phyloP scores from a whole-genome alignment of 1,139 yeast genomes.

The Yamadazyma blattariae region DNA sequence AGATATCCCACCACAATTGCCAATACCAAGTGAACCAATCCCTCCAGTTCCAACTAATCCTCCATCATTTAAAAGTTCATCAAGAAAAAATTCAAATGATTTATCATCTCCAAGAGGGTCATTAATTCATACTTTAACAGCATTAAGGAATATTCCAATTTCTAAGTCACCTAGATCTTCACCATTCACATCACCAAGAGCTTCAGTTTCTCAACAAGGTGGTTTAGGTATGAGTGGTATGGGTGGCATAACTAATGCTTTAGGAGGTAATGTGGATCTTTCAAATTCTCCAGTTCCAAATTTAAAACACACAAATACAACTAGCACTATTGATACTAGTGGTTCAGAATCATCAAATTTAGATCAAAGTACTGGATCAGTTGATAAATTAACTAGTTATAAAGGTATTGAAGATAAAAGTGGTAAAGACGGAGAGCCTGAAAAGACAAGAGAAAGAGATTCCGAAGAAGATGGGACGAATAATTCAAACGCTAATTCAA shows the following conservation, averaged over 20 bases:
- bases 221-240: conserved; percentile 7
- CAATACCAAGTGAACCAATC: conserved; percentile 52
- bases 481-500: not conserved
- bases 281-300: conserved; percentile 20
- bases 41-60: conserved; percentile 45
- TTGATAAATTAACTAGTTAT: not conserved
- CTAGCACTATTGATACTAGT: no score
- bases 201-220: conserved; percentile 30
- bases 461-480: not conserved
- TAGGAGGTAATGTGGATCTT: conserved; percentile 14
- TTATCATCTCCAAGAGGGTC: conserved; percentile 44
- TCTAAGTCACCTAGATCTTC: conserved; percentile 40
- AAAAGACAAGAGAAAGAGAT: not conserved
- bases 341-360: not conserved
- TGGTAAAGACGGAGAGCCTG: not conserved
- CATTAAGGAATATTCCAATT: conserved; percentile 38
- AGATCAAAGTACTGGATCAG: conserved; percentile 1
- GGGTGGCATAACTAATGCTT: conserved; percentile 3
- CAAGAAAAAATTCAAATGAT: conserved; percentile 38
- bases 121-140: conserved; percentile 40
- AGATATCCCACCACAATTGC: conserved; percentile 53
- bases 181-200: conserved; percentile 48
- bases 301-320: conserved; percentile 10
- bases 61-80: conserved; percentile 29
- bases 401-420: not conserved